Percentiles rank a stretch among this genome's conserved stretches.
Conservation (phyloP, 2,329 filamentous ascomycete species). For the Neofusicoccum sp. region DNA sequence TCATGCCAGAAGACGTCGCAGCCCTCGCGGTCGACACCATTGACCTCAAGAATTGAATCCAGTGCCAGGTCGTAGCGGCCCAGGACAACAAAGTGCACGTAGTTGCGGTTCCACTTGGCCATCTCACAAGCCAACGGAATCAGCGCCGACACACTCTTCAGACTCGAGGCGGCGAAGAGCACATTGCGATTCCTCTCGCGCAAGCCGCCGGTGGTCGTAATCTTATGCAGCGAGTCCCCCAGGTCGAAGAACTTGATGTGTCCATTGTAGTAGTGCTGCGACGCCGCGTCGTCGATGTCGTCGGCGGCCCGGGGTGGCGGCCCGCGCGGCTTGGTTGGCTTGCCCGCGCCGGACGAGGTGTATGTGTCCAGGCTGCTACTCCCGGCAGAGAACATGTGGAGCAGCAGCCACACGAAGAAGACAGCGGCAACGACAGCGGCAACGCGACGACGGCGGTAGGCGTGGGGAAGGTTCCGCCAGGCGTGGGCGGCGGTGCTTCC, state of each 20-base stretch:
- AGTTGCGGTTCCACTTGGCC: constrained; percentile 65
- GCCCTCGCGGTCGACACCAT: constrained; percentile 64
- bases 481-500: constrained; percentile 33
- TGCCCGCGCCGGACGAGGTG: background rate
- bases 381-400: constrained; percentile 49
- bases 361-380: background rate
- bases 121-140: constrained; percentile 86
- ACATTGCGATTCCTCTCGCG: constrained; percentile 64
- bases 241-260: constrained; percentile 68
- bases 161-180: constrained; percentile 72
- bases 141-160: constrained; percentile 69
- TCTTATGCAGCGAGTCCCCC: constrained; percentile 60
- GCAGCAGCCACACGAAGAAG: constrained; percentile 60
- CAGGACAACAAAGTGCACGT: constrained; percentile 80
- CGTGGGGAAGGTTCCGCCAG: constrained; percentile 31
- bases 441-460: constrained; percentile 52
- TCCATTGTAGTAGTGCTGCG: constrained; percentile 61
- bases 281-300: constrained; percentile 24
- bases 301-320: constrained; percentile 24
- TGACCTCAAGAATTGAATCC: constrained; percentile 68
- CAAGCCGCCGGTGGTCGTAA: constrained; percentile 54
- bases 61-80: constrained; percentile 69
- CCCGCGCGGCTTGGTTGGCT: constrained; percentile 22
- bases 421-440: constrained; percentile 37
- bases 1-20: constrained; percentile 71